Percentiles rank a stretch among this genome's conserved stretches.
phyloP scores from a whole-genome alignment of 225 moss, liverwort and hornwort genomes.

The Physcomitrellopsis africana region DNA sequence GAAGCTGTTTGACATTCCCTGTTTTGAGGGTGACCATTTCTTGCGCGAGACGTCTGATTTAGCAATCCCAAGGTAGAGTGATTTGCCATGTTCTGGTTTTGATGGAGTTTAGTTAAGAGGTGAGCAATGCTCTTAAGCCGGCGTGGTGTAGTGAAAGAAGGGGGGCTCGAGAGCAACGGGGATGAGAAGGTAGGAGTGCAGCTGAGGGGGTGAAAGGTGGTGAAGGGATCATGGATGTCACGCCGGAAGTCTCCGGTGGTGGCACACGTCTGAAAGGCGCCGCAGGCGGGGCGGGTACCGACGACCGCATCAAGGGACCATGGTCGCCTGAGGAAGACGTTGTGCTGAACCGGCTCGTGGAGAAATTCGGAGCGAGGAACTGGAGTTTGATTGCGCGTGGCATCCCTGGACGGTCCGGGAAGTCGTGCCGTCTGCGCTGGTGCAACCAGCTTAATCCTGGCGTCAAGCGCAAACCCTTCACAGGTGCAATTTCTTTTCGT shows the following conservation, averaged over 20 bases:
- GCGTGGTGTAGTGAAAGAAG: neutral
- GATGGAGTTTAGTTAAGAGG: neutral
- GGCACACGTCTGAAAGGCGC: constrained; percentile 4
- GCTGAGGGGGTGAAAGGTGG: neutral
- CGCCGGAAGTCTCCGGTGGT: constrained; percentile 18
- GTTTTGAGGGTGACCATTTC: neutral
- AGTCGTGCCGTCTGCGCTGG: constrained; percentile 81
- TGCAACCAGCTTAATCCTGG: constrained; percentile 90
- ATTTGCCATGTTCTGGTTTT: neutral
- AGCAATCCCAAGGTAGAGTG: constrained; percentile 5
- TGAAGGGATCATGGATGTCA: constrained; percentile 9
- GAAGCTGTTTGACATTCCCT: neutral
- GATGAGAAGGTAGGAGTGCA: constrained; percentile 5
- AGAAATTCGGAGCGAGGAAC: constrained; percentile 81
- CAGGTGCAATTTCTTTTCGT: constrained; percentile 33
- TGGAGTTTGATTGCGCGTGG: constrained; percentile 83
- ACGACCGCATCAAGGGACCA: constrained; percentile 83
- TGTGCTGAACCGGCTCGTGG: constrained; percentile 66
- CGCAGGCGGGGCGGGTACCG: constrained; percentile 12
- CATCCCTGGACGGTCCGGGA: constrained; percentile 79
- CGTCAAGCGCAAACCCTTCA: constrained; percentile 86
- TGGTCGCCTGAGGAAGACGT: constrained; percentile 89
- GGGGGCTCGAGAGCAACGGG: neutral
- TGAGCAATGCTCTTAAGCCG: too few species aligned
- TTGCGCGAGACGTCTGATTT: neutral